A percentile compares a stretch with the other conserved stretches of the same genome.
phyloP scores from a whole-genome alignment of 1,284 basidiomycete species.

The Fomitopsis pinicola region DNA sequence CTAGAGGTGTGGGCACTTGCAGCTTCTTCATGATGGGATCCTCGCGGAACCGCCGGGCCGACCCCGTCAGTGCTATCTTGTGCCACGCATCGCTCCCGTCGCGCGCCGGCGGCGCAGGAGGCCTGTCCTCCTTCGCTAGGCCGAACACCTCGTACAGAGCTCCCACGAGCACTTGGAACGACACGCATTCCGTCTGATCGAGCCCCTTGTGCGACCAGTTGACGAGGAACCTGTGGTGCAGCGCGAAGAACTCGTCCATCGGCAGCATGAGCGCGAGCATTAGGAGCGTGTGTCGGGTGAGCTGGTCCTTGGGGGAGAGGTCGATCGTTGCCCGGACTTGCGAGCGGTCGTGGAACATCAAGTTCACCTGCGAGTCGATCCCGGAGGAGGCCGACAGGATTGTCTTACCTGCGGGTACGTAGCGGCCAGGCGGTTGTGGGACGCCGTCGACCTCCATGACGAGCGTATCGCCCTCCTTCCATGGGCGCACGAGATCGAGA shows the following conservation, averaged over 20 bases:
- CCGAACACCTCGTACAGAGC: constrained; percentile 51
- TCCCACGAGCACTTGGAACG: constrained; percentile 51
- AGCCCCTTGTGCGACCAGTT: constrained; percentile 46
- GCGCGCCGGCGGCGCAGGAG: background rate
- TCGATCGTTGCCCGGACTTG: constrained; percentile 21
- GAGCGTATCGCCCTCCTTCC: constrained; percentile 34
- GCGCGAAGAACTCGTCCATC: constrained; percentile 43
- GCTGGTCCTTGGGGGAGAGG: constrained; percentile 24
- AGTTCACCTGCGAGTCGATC: constrained; percentile 22
- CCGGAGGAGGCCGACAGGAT: constrained; percentile 20
- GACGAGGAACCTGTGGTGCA: constrained; percentile 57
- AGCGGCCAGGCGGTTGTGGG: background rate
- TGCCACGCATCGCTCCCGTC: constrained; percentile 21
- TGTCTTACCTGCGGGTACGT: background rate
- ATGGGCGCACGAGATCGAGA: constrained; percentile 21
- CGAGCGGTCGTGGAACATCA: constrained; percentile 19
- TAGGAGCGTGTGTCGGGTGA: constrained; percentile 58
- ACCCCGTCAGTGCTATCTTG: constrained; percentile 33
- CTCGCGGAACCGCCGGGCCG: constrained; percentile 46
- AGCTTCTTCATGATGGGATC: constrained; percentile 52
- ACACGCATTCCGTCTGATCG: constrained; percentile 38
- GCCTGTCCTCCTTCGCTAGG: background rate
- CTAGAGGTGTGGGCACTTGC: constrained; percentile 29
- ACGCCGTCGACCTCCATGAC: constrained; percentile 27
- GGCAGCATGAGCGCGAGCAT: constrained; percentile 60